Base-by-base conservation (phyloP, 2,329 filamentous ascomycete genomes). In the Cercospora beticola region DNA sequence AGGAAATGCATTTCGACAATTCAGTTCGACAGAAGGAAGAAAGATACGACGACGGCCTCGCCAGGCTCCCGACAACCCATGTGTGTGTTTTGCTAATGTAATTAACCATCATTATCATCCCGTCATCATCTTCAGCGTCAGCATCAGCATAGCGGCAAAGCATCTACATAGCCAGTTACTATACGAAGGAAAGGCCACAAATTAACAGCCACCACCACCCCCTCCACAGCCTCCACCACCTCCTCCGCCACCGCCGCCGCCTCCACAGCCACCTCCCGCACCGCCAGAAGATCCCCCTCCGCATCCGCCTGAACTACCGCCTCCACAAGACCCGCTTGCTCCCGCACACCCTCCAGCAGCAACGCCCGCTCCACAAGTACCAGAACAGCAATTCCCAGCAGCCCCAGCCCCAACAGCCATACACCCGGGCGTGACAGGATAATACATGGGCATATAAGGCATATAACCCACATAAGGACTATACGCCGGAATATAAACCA, bases 371-470 rank as follows among this genome's bases (percentile, higher is more conserved):
- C 78, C 79, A 67, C 77, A 79, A 54, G 83, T 86, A 1, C 80
- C 84, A 1, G 79, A 78, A 46, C 79, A 82, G 72, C 86, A 87
- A 67, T 82, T 83, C 0, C 85, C 85, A 28, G 73, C 71, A 18
- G 76, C 80, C 0, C 83, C 83, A 2, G 75, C 30, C 0, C 70
- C 74, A 6, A 80, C 70, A 68, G 77, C 81, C 78, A 83, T 82
- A 70, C 82, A 86, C 2, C 76, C 75, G 12, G 84, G 84, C 65
- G 83, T 82, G 16, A 76, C 75, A 3, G 81, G 75, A 71, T 85
- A 86, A 30, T 81, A 77, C 49, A 76, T 68, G 0, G 72, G 70
- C 10, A 68, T 79, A 12, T 77, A 76, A 31, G 77, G 79, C 23
- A 84, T 76, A 52, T 78, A 83, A 0, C 84, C 82, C 36, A 71